A percentile compares a stretch with the other conserved stretches of the same genome.
phyloP scores from a whole-genome alignment of 768 basidiomycete genomes.

The Leccinellum albellum region DNA sequence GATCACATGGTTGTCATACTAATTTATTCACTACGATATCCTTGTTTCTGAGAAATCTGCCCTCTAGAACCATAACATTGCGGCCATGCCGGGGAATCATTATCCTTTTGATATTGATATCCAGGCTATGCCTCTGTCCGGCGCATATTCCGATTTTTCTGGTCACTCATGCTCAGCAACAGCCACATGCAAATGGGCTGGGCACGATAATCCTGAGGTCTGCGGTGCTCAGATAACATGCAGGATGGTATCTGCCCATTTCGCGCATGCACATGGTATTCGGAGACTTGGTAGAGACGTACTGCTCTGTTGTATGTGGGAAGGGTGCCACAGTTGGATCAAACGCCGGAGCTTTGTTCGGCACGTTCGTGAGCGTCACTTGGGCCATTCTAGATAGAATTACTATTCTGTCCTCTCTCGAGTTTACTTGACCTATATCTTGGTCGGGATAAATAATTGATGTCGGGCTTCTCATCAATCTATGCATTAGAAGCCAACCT shows the following conservation, averaged over 20 bases:
- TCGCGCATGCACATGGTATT: not conserved
- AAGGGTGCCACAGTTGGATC: not conserved
- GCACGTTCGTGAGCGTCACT: conserved; percentile 6
- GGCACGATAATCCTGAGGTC: no score
- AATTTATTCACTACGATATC: not conserved
- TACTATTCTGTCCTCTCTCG: no score
- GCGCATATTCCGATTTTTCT: not conserved
- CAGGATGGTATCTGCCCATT: not conserved
- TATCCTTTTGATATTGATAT: not conserved
- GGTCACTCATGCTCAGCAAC: not conserved
- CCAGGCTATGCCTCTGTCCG: not conserved
- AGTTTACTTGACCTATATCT: not conserved
- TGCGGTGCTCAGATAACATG: not conserved
- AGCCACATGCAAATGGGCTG: not conserved
- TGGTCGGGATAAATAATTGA: not conserved
- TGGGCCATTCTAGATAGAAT: not conserved
- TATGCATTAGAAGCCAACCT: not conserved
- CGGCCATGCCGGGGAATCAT: not conserved
- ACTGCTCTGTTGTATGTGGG: not conserved
- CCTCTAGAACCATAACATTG: not conserved
- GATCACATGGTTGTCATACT: not conserved
- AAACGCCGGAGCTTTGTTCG: not conserved
- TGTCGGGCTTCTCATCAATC: not conserved
- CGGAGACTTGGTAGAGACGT: not conserved
- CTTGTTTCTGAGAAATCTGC: not conserved